Conservation (phyloP, 83 land plant genomes). For the Isoetes engelmannii region DNA sequence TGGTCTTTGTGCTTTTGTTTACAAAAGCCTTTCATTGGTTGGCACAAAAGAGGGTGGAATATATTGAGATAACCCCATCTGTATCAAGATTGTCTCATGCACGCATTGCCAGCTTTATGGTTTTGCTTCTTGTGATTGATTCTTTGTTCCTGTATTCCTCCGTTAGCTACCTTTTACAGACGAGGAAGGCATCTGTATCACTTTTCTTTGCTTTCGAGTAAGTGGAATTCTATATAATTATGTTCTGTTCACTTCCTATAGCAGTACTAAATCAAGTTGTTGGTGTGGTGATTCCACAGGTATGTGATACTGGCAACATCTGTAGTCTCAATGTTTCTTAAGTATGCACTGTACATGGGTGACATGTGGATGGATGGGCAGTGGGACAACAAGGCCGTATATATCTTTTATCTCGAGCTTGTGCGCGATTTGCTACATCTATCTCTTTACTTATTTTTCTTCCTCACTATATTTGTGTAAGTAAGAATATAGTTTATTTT, state of each 20-base stretch:
- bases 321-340: constrained; percentile 68
- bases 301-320: constrained; percentile 93
- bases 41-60: constrained; percentile 95
- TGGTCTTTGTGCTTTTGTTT: constrained; percentile 77
- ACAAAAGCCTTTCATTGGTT: constrained; percentile 96
- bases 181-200: constrained; percentile 64
- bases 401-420: constrained; percentile 91
- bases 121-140: constrained; percentile 65
- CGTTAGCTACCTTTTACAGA: constrained; percentile 42
- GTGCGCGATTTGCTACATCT: constrained; percentile 84
- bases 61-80: constrained; percentile 89
- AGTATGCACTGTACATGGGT: constrained; percentile 75
- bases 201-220: constrained; percentile 92
- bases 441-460: constrained; percentile 79
- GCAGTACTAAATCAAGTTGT: not conserved
- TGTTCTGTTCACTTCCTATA: not conserved
- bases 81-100: constrained; percentile 71
- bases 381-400: constrained; percentile 94
- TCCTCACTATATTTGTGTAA: constrained; percentile 88
- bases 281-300: constrained; percentile 29
- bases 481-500: constrained; percentile 20
- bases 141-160: constrained; percentile 55
- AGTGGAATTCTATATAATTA: constrained; percentile 16
- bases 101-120: constrained; percentile 73
- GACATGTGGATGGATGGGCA: constrained; percentile 98